Base-by-base conservation (phyloP, 139 green algal genomes). In the Edaphochlamys debaryana region DNA sequence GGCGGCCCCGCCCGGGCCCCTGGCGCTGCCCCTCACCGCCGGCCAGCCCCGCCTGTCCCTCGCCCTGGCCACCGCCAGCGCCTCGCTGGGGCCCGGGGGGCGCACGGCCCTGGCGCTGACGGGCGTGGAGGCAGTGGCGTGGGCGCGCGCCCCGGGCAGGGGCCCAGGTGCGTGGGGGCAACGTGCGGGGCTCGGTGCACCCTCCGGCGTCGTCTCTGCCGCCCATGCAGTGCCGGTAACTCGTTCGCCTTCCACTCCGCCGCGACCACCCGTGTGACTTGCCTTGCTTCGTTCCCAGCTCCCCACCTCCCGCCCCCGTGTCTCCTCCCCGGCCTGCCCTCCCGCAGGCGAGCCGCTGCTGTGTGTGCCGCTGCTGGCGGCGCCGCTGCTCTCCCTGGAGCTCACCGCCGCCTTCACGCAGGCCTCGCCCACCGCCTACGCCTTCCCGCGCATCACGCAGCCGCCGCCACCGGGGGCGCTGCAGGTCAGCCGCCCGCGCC, bases 361-460 rank as follows among this genome's bases (percentile, higher is more conserved):
- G 41, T 67, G 88, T 37, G 79, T 90, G n/a, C 90, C 89, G 4
- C 40, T 58, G 15, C 88, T 92, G 50, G 60, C 86, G 54, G 71
- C 94, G 48, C 72, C 76, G 30, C 60, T 90, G 64, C 50, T 86
- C 36, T 84, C 52, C 27, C 60, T 69, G 8, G 62, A 32, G 20
- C 77, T 86, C 22, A 50, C 71, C 64, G 81, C 89, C 29, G 79
- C 79, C 22, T 94, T 89, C 79, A 85, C 86, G 38, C 79, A 95
- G 76, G 88, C 87, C 1, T 66, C 63, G 19, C 58, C 88, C 6
- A 62, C 92, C 38, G 93, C 95, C 78, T 89, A 96, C 86, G 72
- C 92, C 1, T 96, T 95, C 66, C 90, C 90, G 25, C 70, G 87
- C 5, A 36, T 84, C 40, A 42, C 37, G n/a, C 45, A 22, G 45